Evolutionary conservation across 352 stramenopile species (phyloP), one percentile per base, ranked within the genome.

Genomic region (Blastocystis sp.): DNA sequence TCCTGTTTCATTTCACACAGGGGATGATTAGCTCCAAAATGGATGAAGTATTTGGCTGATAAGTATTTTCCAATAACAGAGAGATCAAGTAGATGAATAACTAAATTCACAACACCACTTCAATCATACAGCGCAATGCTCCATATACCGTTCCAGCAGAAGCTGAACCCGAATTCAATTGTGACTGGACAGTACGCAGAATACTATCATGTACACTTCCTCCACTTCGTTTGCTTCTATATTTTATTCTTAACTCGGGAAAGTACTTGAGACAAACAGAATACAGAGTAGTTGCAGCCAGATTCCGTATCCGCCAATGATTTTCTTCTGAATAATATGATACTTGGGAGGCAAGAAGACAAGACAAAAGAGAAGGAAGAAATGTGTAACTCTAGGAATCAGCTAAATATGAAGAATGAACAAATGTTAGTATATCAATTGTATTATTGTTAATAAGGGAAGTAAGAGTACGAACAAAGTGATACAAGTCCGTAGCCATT

Each of bases 361-460:
- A 66, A 37, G 73, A 84, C 48, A 84, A 44, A 11, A 66, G 9
- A 40, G 73, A n/a, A 44, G 73, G 73, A 0, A 84, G 56, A 51
- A 66, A 30, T 1, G 37, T 35, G 4, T 24, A 22, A 24, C 44
- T 40, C 73, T 84, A 84, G 19, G 22, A 60, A 30, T 22, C 22
- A 69, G 27, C 24, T 9, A 51, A 51, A 17, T 27, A 66, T 15
- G 27, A 30, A 44, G 17, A 9, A 27, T 17, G 4, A 35, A 84
- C 73, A 27, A 66, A 64, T 4, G 22, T 13, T 5, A 68, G 7
- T 33, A 40, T 13, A 42, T n/a, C n/a, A 24, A 27, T 33, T 64
- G 51, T 19, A 33, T 30, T 30, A 11, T 84, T 84, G n/a, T 66
- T 35, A 0, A 68, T n/a, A 5, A 84, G 11, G 13, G 73, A 48